A percentile compares a stretch with the other conserved stretches of the same genome.
Evolutionary conservation across 2,329 filamentous ascomycete species (phyloP).

Genomic region (Apiospora saccharicola): DNA sequence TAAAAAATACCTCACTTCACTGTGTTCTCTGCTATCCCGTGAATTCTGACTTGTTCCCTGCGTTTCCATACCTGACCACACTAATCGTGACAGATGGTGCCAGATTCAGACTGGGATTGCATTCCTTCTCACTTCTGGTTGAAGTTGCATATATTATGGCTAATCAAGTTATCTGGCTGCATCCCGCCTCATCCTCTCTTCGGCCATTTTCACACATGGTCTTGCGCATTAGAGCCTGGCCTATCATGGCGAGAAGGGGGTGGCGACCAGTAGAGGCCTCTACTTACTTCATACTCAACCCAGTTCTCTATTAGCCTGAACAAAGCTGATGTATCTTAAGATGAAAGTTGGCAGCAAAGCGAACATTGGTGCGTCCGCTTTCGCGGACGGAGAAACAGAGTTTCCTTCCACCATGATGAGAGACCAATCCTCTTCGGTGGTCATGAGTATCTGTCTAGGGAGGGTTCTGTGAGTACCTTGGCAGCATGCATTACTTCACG

Average conservation of each 20-base stretch:
- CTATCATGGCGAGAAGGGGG: too few species aligned
- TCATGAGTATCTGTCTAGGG: not conserved
- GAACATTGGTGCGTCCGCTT: not conserved
- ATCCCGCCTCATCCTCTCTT: too few species aligned
- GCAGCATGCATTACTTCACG: not conserved
- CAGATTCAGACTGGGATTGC: not conserved
- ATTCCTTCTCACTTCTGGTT: not conserved
- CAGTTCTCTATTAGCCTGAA: too few species aligned
- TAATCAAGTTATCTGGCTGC: too few species aligned
- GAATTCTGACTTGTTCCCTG: not conserved
- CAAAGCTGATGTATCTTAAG: not conserved
- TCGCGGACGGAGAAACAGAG: not conserved
- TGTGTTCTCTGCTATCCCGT: not conserved
- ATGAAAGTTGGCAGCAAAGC: not conserved
- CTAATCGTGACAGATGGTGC: too few species aligned
- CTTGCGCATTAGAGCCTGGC: too few species aligned
- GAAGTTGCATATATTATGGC: too few species aligned
- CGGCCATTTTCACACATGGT: too few species aligned
- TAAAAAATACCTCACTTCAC: not conserved
- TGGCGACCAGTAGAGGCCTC: too few species aligned
- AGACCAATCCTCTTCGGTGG: not conserved
- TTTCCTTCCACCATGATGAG: not conserved
- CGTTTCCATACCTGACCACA: too few species aligned
- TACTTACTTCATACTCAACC: not conserved
- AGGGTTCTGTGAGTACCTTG: not conserved